A percentile compares a stretch with the other conserved stretches of the same genome.
Conservation (phyloP, 495 filamentous ascomycete genomes). For the Pyrenula massariospora region DNA sequence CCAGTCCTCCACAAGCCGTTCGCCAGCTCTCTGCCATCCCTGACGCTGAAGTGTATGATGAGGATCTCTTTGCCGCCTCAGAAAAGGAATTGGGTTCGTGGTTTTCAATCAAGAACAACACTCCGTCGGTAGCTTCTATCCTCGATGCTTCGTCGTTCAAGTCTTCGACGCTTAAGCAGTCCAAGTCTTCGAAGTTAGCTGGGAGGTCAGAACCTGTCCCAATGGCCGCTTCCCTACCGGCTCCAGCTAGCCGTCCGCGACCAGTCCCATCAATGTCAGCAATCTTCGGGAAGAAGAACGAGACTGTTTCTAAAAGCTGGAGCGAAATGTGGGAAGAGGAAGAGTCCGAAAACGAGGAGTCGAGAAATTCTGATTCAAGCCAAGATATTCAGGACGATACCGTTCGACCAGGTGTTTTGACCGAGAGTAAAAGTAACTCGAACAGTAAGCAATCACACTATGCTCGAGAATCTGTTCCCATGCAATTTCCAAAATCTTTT, state of each 20-base stretch:
- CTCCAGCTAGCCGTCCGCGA: constrained; percentile 42
- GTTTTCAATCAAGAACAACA: constrained; percentile 58
- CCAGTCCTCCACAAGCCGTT: constrained; percentile 56
- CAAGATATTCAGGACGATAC: constrained; percentile 51
- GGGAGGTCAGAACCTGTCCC: constrained; percentile 38
- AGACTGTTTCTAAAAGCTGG: constrained; percentile 85
- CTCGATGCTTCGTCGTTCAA: constrained; percentile 60
- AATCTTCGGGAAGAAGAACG: constrained; percentile 62
- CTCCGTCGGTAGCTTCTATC: constrained; percentile 68
- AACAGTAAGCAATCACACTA: neutral
- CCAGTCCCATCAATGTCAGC: constrained; percentile 56
- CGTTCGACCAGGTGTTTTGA: constrained; percentile 23
- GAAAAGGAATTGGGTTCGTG: constrained; percentile 57
- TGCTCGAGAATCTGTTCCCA: neutral
- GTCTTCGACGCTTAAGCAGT: constrained; percentile 39
- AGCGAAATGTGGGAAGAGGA: constrained; percentile 95
- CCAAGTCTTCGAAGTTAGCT: constrained; percentile 18
- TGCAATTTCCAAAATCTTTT: neutral
- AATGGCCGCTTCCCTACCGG: constrained; percentile 70
- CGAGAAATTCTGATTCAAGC: constrained; percentile 71
- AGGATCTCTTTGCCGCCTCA: constrained; percentile 80
- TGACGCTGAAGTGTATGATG: constrained; percentile 66
- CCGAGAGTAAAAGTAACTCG: constrained; percentile 11
- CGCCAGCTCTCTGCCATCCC: constrained; percentile 83
- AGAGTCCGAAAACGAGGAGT: constrained; percentile 58